Base-by-base conservation (phyloP, 192 early-diverging fungal genomes). In the Gaertneriomyces sp. region DNA sequence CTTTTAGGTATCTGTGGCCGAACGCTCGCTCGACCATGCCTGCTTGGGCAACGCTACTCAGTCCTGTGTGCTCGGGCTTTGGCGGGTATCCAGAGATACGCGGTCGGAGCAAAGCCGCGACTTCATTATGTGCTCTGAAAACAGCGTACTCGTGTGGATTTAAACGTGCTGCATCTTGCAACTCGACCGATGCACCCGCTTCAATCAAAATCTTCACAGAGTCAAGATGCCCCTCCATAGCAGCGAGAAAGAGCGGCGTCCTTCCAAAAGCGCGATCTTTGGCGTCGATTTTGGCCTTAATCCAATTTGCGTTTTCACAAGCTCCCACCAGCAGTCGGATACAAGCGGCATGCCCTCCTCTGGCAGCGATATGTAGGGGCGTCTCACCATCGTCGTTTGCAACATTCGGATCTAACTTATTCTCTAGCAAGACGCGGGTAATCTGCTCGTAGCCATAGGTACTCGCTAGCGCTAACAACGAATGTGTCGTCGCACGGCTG, bases 1-100 rank as follows among this genome's bases (percentile, higher is more conserved):
- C 68, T 43, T 84, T 74, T 6, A 89, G 65, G 57, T 83, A 87
- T 45, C 76, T 85, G 60, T 86, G 85, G 14, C 86, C 86, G 69
- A 85, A 85, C 3, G 77, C 66, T 0, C 84, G 72, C 33, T 82
- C 80, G 12, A 80, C 80, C 53, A 77, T 65, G 44, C 42, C 49
- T 17, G 61, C 61, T 65, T 42, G 78, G 57, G 42, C 73, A 65
- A 17, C 33, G 19, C 44, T 54, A 53, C 61, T 69, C 52, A 55
- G 41, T 42, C 16, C 56, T 14, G 38, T 61, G 43, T 58, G 42
- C 42, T 14, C 16, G 4, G 56, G 51, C 19, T 40, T 42, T 12
- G 45, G 42, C 57, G 66, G 50, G 39, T 73, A 17, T n/a, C 57
- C 6, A 55, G 75, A 42, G 17, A 70, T 25, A 41, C 70, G 58